Base-by-base conservation (phyloP, 495 filamentous ascomycete genomes). In the Daldinia childiae region DNA sequence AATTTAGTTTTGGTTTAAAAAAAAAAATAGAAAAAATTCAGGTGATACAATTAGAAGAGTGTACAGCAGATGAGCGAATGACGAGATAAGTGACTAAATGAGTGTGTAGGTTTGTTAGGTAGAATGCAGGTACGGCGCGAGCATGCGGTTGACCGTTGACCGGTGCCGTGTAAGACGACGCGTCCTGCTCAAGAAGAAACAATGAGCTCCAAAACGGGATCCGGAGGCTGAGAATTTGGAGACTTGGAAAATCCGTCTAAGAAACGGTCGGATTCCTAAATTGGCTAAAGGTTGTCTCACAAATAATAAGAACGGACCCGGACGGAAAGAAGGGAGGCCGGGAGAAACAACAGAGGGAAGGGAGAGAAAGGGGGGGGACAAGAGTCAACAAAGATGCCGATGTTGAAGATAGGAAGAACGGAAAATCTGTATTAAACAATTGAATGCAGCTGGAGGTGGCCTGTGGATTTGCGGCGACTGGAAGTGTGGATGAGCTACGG, bases 381-480 rank as follows among this genome's bases (percentile, higher is more conserved):
- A 54, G 68, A 72, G 41, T 71, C 38, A 60, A 60, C 26, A 60
- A 43, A 43, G 51, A 79, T 72, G 62, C 76, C 61, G 66, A 70
- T 68, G 66, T 63, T 66, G 61, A 72, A 69, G 73, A 72, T 54
- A 41, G 66, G 62, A 64, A 36, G 58, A 51, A 62, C 26, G 55
- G 64, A 32, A 71, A 62, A 59, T 64, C 64, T 54, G 61, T 71
- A 72, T 74, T 74, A 74, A 71, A 68, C 68, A 68, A 68, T 64
- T 56, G 41, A 45, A 66, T 57, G n/a, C n/a, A n/a, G n/a, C n/a
- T n/a, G n/a, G n/a, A n/a, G n/a, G n/a, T n/a, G 15, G 27, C 30
- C 0, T 32, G 54, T 30, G 27, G 17, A 29, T 32, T 34, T 57
- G 54, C 54, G 54, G 54, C 29, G 17, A 57, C 54, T n/a, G n/a